Conservation (phyloP, 371 early-diverging fungal genomes). For the Sporodiniella umbellata region DNA sequence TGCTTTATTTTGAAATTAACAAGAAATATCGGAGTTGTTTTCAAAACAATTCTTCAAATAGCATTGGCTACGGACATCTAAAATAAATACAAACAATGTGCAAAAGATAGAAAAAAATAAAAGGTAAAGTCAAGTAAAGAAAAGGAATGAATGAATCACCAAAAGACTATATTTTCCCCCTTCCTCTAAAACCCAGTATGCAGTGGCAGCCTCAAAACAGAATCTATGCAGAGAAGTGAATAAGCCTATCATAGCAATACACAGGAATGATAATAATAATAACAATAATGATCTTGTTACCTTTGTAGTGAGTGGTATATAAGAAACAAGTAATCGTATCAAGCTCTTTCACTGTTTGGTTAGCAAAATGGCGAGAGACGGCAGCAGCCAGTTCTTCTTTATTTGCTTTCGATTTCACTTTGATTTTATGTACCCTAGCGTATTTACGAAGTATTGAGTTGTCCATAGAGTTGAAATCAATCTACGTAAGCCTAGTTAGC, state of each 20-base stretch:
- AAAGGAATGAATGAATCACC: too few relatives aligned
- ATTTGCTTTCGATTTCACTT: conserved; percentile 21
- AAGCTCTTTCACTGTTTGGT: conserved; percentile 44
- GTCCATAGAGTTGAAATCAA: conserved; percentile 45
- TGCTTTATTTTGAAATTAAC: too few relatives aligned
- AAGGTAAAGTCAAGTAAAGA: background rate
- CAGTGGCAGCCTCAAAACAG: conserved; percentile 31
- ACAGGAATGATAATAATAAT: background rate
- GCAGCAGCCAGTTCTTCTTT: conserved; percentile 47
- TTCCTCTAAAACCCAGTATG: conserved; percentile 17
- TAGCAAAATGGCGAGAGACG: conserved; percentile 49
- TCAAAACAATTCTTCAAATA: too few relatives aligned
- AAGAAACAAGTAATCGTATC: conserved; percentile 49
- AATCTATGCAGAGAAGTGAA: conserved; percentile 17
- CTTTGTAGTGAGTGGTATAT: conserved; percentile 47
- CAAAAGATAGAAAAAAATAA: too few relatives aligned
- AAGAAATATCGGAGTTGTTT: too few relatives aligned
- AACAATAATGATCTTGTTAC: conserved; percentile 14
- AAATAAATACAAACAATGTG: too few relatives aligned
- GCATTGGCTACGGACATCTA: too few relatives aligned
- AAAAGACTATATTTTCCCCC: too few relatives aligned
- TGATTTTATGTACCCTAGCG: conserved; percentile 42
- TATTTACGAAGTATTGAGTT: conserved; percentile 42
- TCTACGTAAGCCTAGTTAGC: conserved; percentile 15
- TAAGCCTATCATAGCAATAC: too few relatives aligned